Conservation (phyloP, 2,329 filamentous ascomycete species). For the Aspergillus flavus region DNA sequence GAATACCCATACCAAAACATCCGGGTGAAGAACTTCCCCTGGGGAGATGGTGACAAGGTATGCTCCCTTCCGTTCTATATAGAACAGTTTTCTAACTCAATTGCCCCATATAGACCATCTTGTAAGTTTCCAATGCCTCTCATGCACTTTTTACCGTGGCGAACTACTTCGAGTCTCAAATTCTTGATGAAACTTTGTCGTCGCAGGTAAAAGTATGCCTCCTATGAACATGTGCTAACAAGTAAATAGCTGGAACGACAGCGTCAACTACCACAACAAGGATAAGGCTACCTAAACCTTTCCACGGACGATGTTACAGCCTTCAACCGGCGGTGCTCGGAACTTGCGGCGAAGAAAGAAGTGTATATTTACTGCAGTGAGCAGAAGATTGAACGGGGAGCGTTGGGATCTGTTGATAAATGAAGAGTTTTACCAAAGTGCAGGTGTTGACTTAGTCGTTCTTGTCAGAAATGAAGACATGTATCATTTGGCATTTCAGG, state of each 20-base stretch:
- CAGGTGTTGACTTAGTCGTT: conserved; percentile 21
- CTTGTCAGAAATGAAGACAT: conserved; percentile 3
- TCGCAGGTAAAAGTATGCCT: background rate
- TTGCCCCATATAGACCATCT: conserved; percentile 57
- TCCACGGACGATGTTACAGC: conserved; percentile 4
- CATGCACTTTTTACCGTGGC: background rate
- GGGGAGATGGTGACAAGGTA: conserved; percentile 95
- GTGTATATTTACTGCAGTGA: conserved; percentile 38
- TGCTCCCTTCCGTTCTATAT: conserved; percentile 24
- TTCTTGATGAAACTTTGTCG: background rate
- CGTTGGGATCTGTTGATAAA: conserved; percentile 21
- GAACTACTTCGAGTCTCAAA: background rate
- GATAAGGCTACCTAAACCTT: conserved; percentile 62
- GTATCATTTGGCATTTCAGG: background rate
- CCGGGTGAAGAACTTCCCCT: conserved; percentile 91
- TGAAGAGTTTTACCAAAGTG: conserved; percentile 21
- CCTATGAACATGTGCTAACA: background rate
- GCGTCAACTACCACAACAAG: conserved; percentile 96
- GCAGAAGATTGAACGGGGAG: conserved; percentile 13
- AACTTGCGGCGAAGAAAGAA: conserved; percentile 8
- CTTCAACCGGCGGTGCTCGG: conserved; percentile 1
- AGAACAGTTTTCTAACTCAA: conserved; percentile 10
- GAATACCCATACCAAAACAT: conserved; percentile 99
- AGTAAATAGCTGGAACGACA: conserved; percentile 78
- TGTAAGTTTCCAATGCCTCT: conserved; percentile 54